Evolutionary conservation across 2,329 filamentous ascomycete genomes (phyloP).

Genomic region (Fusarium sarcochroum): DNA sequence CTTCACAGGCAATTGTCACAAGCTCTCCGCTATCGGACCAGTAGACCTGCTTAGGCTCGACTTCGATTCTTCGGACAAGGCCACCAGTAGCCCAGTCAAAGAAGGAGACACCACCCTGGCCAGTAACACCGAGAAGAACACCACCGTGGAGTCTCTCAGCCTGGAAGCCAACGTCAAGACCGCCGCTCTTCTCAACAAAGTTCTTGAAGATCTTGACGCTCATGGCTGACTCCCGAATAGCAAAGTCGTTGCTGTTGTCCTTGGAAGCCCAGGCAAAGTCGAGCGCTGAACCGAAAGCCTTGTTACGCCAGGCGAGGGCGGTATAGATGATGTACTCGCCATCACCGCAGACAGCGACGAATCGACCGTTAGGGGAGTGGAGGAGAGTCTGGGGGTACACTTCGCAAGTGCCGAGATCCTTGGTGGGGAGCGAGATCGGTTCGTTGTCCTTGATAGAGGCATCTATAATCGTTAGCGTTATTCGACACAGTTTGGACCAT

Average conservation of each 20-base stretch:
- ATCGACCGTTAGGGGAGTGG: constrained; percentile 95
- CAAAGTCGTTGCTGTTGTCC: constrained; percentile 98
- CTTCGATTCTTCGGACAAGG: constrained; percentile 92
- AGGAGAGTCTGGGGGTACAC: constrained; percentile 95
- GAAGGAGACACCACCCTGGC: constrained; percentile 93
- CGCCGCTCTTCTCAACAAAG: constrained; percentile 91
- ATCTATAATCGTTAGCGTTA: constrained; percentile 65
- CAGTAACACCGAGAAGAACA: constrained; percentile 92
- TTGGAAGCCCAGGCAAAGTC: constrained; percentile 98
- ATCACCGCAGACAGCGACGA: constrained; percentile 86
- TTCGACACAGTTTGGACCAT: background rate
- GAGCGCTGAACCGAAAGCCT: constrained; percentile 93
- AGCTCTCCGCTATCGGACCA: constrained; percentile 98
- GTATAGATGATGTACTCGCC: constrained; percentile 99
- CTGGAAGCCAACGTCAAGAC: constrained; percentile 94
- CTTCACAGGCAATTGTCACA: constrained; percentile 92
- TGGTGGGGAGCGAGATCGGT: constrained; percentile 87
- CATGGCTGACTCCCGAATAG: constrained; percentile 93
- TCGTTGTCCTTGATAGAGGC: constrained; percentile 87
- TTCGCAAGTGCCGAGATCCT: constrained; percentile 96
- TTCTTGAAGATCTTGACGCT: constrained; percentile 98
- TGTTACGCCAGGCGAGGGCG: constrained; percentile 95
- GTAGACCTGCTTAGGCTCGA: constrained; percentile 81
- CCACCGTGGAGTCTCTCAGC: constrained; percentile 93
- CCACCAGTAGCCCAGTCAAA: constrained; percentile 96